Conservation (phyloP, 2,329 filamentous ascomycete genomes). For the Penicillium vulpinum region DNA sequence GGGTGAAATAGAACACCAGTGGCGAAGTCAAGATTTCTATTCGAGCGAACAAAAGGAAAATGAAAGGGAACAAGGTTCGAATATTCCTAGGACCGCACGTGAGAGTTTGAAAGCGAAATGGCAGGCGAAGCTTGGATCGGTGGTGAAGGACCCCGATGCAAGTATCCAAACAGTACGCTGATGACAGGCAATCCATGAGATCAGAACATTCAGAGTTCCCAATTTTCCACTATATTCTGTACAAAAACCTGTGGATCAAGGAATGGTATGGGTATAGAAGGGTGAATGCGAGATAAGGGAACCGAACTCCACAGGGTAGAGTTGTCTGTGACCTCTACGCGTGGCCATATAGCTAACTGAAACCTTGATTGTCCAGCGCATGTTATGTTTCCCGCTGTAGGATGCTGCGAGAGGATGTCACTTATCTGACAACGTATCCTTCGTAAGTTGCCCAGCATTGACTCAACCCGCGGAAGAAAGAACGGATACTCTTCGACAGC, state of each 20-base stretch:
- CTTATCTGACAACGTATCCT: background rate
- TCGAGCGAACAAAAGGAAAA: too few species aligned
- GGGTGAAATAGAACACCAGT: too few species aligned
- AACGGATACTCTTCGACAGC: slow-evolving; percentile 1
- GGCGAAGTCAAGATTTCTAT: too few species aligned
- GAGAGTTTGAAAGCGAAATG: too few species aligned
- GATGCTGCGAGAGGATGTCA: background rate
- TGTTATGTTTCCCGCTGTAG: background rate
- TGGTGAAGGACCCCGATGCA: too few species aligned
- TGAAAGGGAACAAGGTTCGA: too few species aligned
- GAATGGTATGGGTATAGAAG: background rate
- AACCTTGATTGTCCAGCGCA: background rate
- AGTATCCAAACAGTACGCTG: too few species aligned
- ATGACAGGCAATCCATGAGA: too few species aligned
- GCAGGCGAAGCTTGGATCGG: too few species aligned
- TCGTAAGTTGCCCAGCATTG: background rate
- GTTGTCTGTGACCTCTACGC: background rate
- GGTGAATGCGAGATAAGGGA: background rate
- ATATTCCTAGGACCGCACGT: too few species aligned
- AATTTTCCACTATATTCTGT: background rate
- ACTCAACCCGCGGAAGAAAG: background rate
- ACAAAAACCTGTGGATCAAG: background rate
- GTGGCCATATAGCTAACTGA: background rate
- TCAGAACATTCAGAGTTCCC: background rate
- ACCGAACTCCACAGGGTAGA: background rate